phyloP scores from a whole-genome alignment of 78 protist species.

The Speleostelium caveatum region DNA sequence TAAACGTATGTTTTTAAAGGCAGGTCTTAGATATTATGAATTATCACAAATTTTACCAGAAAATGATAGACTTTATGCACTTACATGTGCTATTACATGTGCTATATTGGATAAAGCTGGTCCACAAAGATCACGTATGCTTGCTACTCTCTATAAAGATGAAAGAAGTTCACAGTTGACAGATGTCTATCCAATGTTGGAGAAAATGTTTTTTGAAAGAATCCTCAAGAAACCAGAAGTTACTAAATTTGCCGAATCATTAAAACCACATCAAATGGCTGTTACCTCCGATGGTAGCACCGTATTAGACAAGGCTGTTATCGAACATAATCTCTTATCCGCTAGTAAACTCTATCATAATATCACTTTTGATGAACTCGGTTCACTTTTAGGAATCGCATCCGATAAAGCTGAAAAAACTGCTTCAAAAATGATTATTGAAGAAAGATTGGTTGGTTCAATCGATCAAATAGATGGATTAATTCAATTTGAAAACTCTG shows the following conservation, averaged over 20 bases:
- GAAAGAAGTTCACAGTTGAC: conserved; percentile 85
- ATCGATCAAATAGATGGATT: conserved; percentile 84
- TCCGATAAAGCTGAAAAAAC: conserved; percentile 88
- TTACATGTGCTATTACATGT: conserved; percentile 86
- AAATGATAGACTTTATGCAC: conserved; percentile 62
- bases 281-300: conserved; percentile 87
- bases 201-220: conserved; percentile 90
- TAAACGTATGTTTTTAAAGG: conserved; percentile 81
- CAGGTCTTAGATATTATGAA: conserved; percentile 82
- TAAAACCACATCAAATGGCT: conserved; percentile 89
- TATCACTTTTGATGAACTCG: conserved; percentile 92
- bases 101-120: conserved; percentile 95
- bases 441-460: conserved; percentile 86
- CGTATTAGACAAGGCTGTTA: conserved; percentile 91
- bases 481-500: conserved; percentile 70
- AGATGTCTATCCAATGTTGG: conserved; percentile 49
- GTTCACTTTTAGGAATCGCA: conserved; percentile 90
- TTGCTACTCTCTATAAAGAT: conserved; percentile 94
- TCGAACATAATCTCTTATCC: conserved; percentile 94
- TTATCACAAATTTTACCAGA: conserved; percentile 77
- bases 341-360: conserved; percentile 90
- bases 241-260: conserved; percentile 68
- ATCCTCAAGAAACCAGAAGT: conserved; percentile 85
- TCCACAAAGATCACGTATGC: conserved; percentile 93
- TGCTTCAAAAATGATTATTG: conserved; percentile 92